Percentiles rank a stretch among this genome's conserved stretches.
Conservation (phyloP, 768 basidiomycete species). For the Lactarius indigo region DNA sequence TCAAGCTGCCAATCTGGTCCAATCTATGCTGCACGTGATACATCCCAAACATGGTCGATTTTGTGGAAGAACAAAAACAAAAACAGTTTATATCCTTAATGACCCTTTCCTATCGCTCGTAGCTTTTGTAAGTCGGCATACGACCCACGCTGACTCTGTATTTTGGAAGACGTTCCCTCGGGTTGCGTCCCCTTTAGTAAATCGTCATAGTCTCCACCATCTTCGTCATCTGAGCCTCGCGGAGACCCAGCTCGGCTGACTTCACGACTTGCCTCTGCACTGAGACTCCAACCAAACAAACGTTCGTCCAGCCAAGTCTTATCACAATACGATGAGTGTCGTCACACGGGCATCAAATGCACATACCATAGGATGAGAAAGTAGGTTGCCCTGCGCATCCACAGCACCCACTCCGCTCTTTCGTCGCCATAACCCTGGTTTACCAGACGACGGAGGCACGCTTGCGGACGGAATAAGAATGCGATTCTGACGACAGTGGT, state of each 20-base stretch:
- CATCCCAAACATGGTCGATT: neutral
- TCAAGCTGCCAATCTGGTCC: neutral
- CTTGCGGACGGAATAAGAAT: slow-evolving; percentile 80
- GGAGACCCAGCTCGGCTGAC: slow-evolving; percentile 64
- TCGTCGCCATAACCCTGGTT: slow-evolving; percentile 70
- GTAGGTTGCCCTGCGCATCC: slow-evolving; percentile 74
- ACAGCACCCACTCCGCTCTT: slow-evolving; percentile 75
- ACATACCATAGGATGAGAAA: slow-evolving; percentile 82
- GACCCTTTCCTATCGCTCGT: slow-evolving; percentile 31
- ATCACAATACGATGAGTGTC: neutral
- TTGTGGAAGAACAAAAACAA: neutral
- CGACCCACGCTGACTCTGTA: slow-evolving; percentile 57
- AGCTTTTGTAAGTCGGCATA: slow-evolving; percentile 78
- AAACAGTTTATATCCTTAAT: neutral
- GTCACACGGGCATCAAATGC: slow-evolving; percentile 14
- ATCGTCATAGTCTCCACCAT: slow-evolving; percentile 88
- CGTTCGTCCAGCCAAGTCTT: slow-evolving; percentile 88
- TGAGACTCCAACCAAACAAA: slow-evolving; percentile 85
- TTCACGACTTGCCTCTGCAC: slow-evolving; percentile 53
- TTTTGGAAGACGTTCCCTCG: slow-evolving; percentile 3
- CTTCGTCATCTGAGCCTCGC: slow-evolving; percentile 80
- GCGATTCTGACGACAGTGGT: slow-evolving; percentile 35
- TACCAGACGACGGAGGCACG: slow-evolving; percentile 72
- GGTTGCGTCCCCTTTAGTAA: slow-evolving; percentile 47
- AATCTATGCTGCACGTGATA: neutral